Evolutionary conservation across 1,284 basidiomycete genomes (phyloP).

Genomic region (Trichosporon ovoides): DNA sequence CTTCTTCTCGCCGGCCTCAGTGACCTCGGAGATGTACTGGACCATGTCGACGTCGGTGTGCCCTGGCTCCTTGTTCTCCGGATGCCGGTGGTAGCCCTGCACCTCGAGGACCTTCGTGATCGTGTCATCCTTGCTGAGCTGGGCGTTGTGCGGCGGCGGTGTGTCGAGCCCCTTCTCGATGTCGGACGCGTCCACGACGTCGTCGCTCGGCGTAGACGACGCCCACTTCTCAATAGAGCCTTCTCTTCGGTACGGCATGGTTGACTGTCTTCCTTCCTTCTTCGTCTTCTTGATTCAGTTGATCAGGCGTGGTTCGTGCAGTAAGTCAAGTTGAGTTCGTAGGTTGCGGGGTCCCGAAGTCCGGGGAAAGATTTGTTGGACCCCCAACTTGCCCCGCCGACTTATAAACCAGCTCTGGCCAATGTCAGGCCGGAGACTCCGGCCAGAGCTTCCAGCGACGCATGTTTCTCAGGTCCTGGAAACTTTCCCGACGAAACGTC

Average conservation of each 20-base stretch:
- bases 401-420: no score
- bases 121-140: constrained; percentile 6
- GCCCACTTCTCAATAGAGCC: not conserved
- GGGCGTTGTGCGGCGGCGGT: not conserved
- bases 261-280: no score
- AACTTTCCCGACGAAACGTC: no score
- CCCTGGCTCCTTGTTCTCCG: not conserved
- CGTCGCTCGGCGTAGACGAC: not conserved
- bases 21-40: constrained; percentile 13
- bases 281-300: no score
- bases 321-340: no score
- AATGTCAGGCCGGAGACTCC: no score
- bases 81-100: not conserved
- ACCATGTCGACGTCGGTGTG: constrained; percentile 13
- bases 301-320: no score
- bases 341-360: no score
- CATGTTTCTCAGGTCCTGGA: no score
- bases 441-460: no score
- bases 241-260: not conserved
- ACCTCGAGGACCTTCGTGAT: constrained; percentile 7
- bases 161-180: not conserved
- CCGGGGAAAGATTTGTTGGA: no score
- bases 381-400: no score
- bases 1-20: constrained; percentile 12
- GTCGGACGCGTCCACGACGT: not conserved